Percentiles rank a stretch among this genome's conserved stretches.
Conservation (phyloP, 139 green algal genomes). For the Edaphochlamys debaryana region DNA sequence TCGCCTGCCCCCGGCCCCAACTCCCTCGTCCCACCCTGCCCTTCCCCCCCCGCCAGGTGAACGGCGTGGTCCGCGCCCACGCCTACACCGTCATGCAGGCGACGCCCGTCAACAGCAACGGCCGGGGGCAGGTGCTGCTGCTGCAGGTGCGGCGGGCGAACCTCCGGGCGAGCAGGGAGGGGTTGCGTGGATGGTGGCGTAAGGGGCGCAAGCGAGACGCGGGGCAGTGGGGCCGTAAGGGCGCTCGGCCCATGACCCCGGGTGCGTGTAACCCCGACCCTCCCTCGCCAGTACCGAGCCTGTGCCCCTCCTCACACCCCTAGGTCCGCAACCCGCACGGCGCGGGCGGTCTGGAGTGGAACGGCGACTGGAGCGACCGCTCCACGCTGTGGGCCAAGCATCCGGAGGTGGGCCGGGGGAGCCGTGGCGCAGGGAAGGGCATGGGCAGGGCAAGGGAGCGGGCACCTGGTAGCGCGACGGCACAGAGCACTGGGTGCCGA, state of each 20-base stretch:
- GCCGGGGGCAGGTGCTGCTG: slow-evolving; percentile 23
- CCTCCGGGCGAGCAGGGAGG: neutral
- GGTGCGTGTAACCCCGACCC: too few relatives aligned
- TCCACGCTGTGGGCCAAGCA: slow-evolving; percentile 33
- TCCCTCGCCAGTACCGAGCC: too few relatives aligned
- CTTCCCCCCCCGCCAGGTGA: slow-evolving; percentile 2
- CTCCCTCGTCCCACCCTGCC: too few relatives aligned
- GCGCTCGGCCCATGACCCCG: too few relatives aligned
- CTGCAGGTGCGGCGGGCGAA: slow-evolving; percentile 8
- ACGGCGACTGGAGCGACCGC: slow-evolving; percentile 50
- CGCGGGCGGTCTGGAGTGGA: slow-evolving; percentile 46
- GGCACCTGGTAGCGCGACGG: too few relatives aligned
- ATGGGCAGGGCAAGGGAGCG: too few relatives aligned
- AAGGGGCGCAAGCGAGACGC: too few relatives aligned
- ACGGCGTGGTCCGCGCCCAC: slow-evolving; percentile 51
- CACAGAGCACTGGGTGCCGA: too few relatives aligned
- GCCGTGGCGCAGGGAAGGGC: too few relatives aligned
- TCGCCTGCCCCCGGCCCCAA: too few relatives aligned
- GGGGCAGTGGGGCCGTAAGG: too few relatives aligned
- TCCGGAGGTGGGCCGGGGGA: slow-evolving; percentile 14
- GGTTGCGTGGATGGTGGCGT: neutral
- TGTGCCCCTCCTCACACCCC: too few relatives aligned
- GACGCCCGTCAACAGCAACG: slow-evolving; percentile 15
- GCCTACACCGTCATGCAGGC: slow-evolving; percentile 46
- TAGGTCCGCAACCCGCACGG: slow-evolving; percentile 44